Evolutionary conservation across 208 protist genomes (phyloP).

Genomic region (Trypanosoma cruzi): DNA sequence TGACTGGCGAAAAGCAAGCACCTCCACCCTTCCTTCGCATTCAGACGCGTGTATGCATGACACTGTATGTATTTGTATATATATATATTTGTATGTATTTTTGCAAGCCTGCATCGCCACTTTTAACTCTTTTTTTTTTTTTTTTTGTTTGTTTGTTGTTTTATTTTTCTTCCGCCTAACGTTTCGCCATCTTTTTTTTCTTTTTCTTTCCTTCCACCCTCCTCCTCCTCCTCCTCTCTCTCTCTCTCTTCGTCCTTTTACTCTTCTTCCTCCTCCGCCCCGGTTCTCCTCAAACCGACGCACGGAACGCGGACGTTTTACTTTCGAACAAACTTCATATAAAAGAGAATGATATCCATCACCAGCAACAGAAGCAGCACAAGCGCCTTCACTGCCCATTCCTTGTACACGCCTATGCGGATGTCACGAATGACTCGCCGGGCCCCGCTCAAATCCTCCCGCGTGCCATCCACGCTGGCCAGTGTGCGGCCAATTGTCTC

Average conservation of each 20-base stretch:
- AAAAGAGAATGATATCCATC: constrained; percentile 64
- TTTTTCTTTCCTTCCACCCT: neutral
- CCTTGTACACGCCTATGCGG: constrained; percentile 73
- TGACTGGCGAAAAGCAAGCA: too few relatives aligned
- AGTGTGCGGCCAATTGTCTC: constrained; percentile 73
- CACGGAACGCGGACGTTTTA: too few relatives aligned
- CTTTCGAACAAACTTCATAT: constrained; percentile 61
- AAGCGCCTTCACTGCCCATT: constrained; percentile 69
- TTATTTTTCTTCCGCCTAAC: neutral
- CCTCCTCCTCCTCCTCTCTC: neutral
- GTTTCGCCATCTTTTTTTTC: neutral
- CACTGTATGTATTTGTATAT: too few relatives aligned
- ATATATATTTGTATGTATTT: too few relatives aligned
- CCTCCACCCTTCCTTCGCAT: too few relatives aligned
- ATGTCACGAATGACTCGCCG: constrained; percentile 64
- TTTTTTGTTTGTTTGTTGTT: neutral
- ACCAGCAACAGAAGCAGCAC: constrained; percentile 50
- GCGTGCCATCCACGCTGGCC: constrained; percentile 46
- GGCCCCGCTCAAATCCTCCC: constrained; percentile 49
- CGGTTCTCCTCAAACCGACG: too few relatives aligned
- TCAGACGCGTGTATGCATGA: too few relatives aligned
- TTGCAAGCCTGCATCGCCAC: too few relatives aligned
- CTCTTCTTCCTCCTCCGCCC: neutral
- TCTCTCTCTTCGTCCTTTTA: neutral
- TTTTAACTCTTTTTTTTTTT: neutral